Evolutionary conservation across 257 asterid genomes (phyloP), one percentile per base, ranked within the genome.

Genomic region (Petrea volubilis): DNA sequence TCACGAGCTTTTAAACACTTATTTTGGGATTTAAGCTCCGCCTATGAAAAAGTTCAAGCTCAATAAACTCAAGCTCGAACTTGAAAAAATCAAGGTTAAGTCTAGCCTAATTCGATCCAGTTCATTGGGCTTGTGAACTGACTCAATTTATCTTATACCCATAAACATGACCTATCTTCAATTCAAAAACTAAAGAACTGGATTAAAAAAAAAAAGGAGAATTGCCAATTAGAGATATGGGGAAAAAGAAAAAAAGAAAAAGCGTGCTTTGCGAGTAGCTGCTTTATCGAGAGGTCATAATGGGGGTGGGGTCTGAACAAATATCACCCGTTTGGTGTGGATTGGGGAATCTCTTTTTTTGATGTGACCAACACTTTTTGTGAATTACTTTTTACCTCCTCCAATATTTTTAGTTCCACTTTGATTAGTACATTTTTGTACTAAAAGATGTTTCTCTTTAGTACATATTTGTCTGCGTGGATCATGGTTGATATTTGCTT

Each of bases 281-380:
- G 21, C 27, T 56, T 23, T 7, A 23, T 13, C 17, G 10, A 59
- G 65, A 8, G 23, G 44, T 56, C 44, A 43, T 13, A 27, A 38
- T 52, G 7, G 6, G n/a, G 49, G 84, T 85, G 86, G 90, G 88
- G 72, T 40, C 60, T 23, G n/a, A 74, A 51, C 60, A 2, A 67
- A 66, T 56, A 66, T 77, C 64, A 78, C 63, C 79, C 83, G 47
- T 75, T 64, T 64, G 74, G 27, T 69, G 71, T 68, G 78, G 72
- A 31, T 31, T 4, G 79, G 66, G 38, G 74, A 62, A 58, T 68
- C 27, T 21, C 68, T 71, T 70, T 59, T 70, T 59, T 68, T 12
- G 18, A 23, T 17, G 57, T 43, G 70, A 17, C 70, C 70, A 24
- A 43, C 2, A 12, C 6, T 5, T 64, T 6, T 2, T 10, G 43